Conservation (phyloP, 768 basidiomycete genomes). For the Trametopsis cervina region DNA sequence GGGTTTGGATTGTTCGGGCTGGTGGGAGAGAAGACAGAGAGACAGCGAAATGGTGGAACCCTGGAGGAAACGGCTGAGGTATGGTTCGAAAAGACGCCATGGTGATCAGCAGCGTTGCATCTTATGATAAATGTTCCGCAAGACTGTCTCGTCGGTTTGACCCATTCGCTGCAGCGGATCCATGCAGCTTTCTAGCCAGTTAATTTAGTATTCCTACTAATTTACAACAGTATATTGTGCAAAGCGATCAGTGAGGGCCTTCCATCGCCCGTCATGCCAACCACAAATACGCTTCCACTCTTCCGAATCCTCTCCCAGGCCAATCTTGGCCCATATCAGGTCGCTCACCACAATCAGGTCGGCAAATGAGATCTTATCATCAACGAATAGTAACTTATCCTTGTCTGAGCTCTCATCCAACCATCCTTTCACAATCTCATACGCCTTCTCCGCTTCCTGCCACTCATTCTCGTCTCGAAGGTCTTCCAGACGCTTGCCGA, state of each 20-base stretch:
- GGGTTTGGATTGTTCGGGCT: constrained; percentile 8
- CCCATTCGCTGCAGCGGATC: too few species aligned
- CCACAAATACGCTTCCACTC: constrained; percentile 27
- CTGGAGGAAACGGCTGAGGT: constrained; percentile 11
- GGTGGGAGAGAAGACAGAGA: constrained; percentile 6
- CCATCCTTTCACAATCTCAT: constrained; percentile 24
- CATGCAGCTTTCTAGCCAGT: too few species aligned
- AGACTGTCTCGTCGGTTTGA: too few species aligned
- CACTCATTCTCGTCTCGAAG: constrained; percentile 26
- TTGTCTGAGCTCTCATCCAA: constrained; percentile 23
- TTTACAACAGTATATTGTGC: constrained; percentile 19
- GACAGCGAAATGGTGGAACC: constrained; percentile 7
- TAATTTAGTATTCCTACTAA: too few species aligned
- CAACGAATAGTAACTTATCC: constrained; percentile 24
- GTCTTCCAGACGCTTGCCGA: constrained; percentile 30
- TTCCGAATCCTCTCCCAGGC: constrained; percentile 21
- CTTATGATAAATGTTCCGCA: too few species aligned
- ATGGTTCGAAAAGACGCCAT: constrained; percentile 8
- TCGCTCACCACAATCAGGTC: constrained; percentile 29
- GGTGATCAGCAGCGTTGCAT: too few species aligned
- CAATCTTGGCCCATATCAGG: constrained; percentile 29
- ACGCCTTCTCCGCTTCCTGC: constrained; percentile 22
- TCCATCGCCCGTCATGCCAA: constrained; percentile 37
- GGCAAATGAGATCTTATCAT: constrained; percentile 27
- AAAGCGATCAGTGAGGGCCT: constrained; percentile 24